A percentile compares a stretch with the other conserved stretches of the same genome.
Conservation (phyloP, 768 basidiomycete species). For the Termitomyces sp. region DNA sequence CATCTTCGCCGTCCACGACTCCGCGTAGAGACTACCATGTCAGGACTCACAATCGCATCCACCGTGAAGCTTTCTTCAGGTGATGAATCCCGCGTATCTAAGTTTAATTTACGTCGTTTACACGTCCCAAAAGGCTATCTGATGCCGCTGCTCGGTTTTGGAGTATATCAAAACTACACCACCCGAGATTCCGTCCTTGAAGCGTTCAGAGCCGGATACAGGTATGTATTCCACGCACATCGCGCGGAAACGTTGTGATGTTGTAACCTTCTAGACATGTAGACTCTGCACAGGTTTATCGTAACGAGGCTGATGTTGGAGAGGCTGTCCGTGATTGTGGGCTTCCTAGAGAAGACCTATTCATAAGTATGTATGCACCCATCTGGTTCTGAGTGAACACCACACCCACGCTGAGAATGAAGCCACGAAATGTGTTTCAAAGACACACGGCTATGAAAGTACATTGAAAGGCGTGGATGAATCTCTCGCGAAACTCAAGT, state of each 20-base stretch:
- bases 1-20: no score
- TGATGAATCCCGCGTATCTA: neutral
- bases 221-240: conserved; percentile 23
- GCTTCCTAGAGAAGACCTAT: conserved; percentile 52
- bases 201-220: conserved; percentile 64
- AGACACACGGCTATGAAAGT: conserved; percentile 56
- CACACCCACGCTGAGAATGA: no score
- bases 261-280: conserved; percentile 44
- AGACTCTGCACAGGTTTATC: conserved; percentile 68
- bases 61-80: conserved; percentile 18
- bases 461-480: conserved; percentile 51
- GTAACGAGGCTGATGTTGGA: conserved; percentile 59
- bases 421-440: conserved; percentile 65
- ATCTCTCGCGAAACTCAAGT: conserved; percentile 53
- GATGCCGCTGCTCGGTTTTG: conserved; percentile 67
- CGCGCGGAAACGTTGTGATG: neutral
- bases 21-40: no score
- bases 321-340: conserved; percentile 55
- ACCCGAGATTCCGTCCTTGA: conserved; percentile 50
- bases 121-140: conserved; percentile 31
- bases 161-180: conserved; percentile 63
- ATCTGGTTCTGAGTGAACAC: neutral
- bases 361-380: conserved; percentile 58
- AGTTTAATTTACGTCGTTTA: neutral
- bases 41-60: conserved; percentile 18